Evolutionary conservation across 495 filamentous ascomycete genomes (phyloP), one percentile per base, ranked within the genome.

Genomic region (Talaromyces liani): DNA sequence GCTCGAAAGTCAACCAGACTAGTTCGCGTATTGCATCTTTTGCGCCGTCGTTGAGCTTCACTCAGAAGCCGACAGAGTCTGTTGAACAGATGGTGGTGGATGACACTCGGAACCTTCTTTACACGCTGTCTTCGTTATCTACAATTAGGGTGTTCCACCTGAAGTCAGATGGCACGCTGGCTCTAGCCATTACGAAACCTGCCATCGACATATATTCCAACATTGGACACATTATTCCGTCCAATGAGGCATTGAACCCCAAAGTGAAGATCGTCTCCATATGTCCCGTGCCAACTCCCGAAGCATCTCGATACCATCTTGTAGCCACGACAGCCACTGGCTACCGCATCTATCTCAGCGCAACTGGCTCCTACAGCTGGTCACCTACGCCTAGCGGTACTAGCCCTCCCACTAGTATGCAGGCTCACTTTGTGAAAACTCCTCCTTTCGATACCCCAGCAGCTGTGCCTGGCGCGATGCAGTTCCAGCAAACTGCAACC

Each of bases 391-490:
- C 86, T 18, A 75, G 71, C 24, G 75, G 78, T 25, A 81, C 74
- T 51, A 82, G 78, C 62, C 85, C 92, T 0, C 93, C 95, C 3
- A 93, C 89, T 58, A 97, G 91, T 76, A 97, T 99, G 92, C 93
- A 97, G 71, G 86, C 97, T 22, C 90, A 95, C 66, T 92, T 93
- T 68, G 87, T 98, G 71, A 95, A 93, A 68, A 96, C 97, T 62
- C 95, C 94, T 8, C 93, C 94, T 0, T 69, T 80, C 57, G 76
- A 84, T 58, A 71, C 63, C 29, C 59, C 65, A n/a, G 27, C 70
- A 5, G 65, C 68, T 29, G 63, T 65, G 34, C 58, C 68, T 59
- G 62, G 62, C 33, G 39, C 47, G n/a, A 24, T 53, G 36, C 58
- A 63, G 20, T 62, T 72, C 66, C 70, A 70, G 34, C 70, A 70